phyloP scores from a whole-genome alignment of 148 eudicot species.

The Amaranthus hypochondriacus region DNA sequence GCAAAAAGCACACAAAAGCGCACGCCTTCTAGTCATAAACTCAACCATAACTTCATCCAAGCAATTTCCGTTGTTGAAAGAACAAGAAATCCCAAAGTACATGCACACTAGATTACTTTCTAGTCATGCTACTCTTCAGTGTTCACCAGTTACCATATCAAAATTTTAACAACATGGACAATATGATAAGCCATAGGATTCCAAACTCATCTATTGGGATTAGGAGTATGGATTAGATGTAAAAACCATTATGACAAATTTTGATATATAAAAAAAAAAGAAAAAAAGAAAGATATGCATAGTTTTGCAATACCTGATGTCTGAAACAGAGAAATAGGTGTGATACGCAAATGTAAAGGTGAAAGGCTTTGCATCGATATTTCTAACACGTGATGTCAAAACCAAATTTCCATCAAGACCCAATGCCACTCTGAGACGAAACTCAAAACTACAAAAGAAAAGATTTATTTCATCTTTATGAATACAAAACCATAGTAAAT shows the following conservation, averaged over 20 bases:
- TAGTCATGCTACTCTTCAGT: not conserved
- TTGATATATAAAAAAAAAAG: constrained; percentile 8
- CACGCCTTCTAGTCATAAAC: too few relatives aligned
- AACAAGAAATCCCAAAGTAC: not conserved
- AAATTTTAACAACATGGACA: not conserved
- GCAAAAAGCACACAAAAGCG: too few relatives aligned
- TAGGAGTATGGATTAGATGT: too few relatives aligned
- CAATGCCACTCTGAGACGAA: constrained; percentile 78
- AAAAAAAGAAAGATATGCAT: not conserved
- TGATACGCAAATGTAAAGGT: constrained; percentile 88
- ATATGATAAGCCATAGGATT: not conserved
- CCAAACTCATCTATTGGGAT: not conserved
- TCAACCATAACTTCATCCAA: too few relatives aligned
- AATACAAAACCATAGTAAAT: not conserved
- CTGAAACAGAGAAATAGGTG: constrained; percentile 86
- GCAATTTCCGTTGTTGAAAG: too few relatives aligned
- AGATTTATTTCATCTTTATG: constrained; percentile 6
- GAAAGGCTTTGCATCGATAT: constrained; percentile 82
- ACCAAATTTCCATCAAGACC: constrained; percentile 87
- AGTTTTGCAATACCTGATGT: constrained; percentile 59
- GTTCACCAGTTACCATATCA: not conserved
- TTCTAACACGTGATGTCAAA: constrained; percentile 90
- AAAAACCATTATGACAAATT: not conserved
- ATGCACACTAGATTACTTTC: not conserved
- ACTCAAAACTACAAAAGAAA: constrained; percentile 59